Percentiles rank a stretch among this genome's conserved stretches.
These are phyloP conservation scores for Chytridium lagenaria DNA, from an alignment of 371 early-diverging fungal genomes.

Conservation along the genomic window DNA sequence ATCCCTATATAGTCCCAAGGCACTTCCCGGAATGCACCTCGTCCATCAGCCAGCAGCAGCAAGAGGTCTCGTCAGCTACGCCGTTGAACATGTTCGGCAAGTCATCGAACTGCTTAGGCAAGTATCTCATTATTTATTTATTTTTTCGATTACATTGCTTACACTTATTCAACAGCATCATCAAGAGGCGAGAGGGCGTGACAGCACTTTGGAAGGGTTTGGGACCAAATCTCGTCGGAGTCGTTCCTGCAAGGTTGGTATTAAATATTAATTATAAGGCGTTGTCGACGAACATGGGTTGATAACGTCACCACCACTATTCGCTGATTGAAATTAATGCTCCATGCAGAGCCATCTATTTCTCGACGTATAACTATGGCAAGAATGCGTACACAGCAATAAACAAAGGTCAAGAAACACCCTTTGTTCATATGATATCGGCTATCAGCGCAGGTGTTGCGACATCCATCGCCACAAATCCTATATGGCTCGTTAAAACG, in stretches of 20 bases:
- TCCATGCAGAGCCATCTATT: slow-evolving; percentile 84
- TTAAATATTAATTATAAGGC: not conserved
- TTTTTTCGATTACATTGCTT: slow-evolving; percentile 21
- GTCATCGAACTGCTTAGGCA: not conserved
- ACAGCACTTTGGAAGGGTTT: slow-evolving; percentile 91
- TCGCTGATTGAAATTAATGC: too few species aligned
- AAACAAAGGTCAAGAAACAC: slow-evolving; percentile 77
- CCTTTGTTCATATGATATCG: slow-evolving; percentile 80
- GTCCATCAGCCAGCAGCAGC: not conserved
- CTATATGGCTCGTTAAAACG: slow-evolving; percentile 97
- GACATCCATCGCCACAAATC: slow-evolving; percentile 86
- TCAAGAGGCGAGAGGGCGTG: slow-evolving; percentile 82
- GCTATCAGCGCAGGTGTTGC: slow-evolving; percentile 86
- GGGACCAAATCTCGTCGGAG: slow-evolving; percentile 91
- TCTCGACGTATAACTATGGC: slow-evolving; percentile 87
- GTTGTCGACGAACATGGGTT: too few species aligned
- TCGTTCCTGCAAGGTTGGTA: slow-evolving; percentile 84
- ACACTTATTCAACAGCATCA: slow-evolving; percentile 60
- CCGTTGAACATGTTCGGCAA: not conserved
- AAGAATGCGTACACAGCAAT: slow-evolving; percentile 74
- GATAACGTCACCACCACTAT: too few species aligned
- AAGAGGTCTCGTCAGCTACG: not conserved
- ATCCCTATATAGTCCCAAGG: not conserved
- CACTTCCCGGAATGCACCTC: not conserved
- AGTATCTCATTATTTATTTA: slow-evolving; percentile 16